A percentile compares a stretch with the other conserved stretches of the same genome.
These are phyloP conservation scores for Arbutus unedo DNA, from an alignment of 148 eudicot genomes.

Conservation along the genomic window DNA sequence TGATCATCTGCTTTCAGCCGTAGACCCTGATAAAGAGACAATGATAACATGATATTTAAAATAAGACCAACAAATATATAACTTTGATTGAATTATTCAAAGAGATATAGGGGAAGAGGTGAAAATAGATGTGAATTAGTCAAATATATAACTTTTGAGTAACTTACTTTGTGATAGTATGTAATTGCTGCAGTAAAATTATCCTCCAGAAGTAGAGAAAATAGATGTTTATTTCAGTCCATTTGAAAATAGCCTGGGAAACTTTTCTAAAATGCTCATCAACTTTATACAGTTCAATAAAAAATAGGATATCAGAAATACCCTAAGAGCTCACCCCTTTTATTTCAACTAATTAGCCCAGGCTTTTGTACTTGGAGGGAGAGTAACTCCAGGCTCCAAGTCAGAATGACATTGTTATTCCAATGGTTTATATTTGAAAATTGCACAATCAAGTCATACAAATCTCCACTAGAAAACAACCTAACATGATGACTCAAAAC, in stretches of 20 bases:
- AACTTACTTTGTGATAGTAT: slow-evolving; percentile 84
- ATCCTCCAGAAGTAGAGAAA: slow-evolving; percentile 47
- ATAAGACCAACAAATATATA: not conserved
- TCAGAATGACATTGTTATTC: not conserved
- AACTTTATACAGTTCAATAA: not conserved
- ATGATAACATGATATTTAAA: not conserved
- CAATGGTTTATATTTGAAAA: not conserved
- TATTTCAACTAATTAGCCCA: not conserved
- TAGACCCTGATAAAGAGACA: slow-evolving; percentile 49
- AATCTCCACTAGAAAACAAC: not conserved
- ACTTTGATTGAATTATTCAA: no score
- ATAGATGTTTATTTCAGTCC: no score
- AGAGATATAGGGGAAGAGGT: not conserved
- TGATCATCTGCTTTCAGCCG: slow-evolving; percentile 85
- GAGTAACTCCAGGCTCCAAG: not conserved
- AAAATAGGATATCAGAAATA: not conserved
- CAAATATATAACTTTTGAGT: no score
- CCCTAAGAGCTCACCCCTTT: not conserved
- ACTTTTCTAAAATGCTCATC: not conserved
- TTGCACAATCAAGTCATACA: not conserved
- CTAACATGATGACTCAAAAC: not conserved
- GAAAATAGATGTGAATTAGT: no score
- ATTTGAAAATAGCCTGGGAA: not conserved
- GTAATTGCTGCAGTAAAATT: slow-evolving; percentile 64
- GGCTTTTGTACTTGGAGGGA: not conserved